Evolutionary conservation across 1,284 basidiomycete species (phyloP), one percentile per base, ranked within the genome.

Genomic region (Afroboletus lepidellus): DNA sequence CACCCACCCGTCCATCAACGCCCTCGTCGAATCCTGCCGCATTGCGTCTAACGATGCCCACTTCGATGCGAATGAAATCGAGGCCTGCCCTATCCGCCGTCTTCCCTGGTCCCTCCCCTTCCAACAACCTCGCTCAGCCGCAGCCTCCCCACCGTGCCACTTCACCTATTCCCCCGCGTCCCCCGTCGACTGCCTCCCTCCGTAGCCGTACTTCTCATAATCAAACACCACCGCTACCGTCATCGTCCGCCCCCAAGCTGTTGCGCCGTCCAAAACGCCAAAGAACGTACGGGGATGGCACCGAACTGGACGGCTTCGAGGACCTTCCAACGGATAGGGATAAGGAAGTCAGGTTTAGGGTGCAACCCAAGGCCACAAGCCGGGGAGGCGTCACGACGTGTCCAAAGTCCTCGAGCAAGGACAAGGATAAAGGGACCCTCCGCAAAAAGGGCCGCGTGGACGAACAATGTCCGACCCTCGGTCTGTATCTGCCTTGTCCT

Each of bases 271-370:
- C 92, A 3, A 90, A 88, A 65, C 81, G 85, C 45, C 74, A 75
- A 52, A 78, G 83, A 53, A 77, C 80, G 16, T 98, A 90, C 67
- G 94, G 94, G 3, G 93, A 97, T 67, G 95, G 95, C 7, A 93
- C 91, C 8, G 95, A 98, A 72, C 76, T 98, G 43, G 95, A 98
- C 63, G 85, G 71, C 1, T 84, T 98, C 57, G 94, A 96, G 33
- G 95, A 98, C 70, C 77, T 98, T 38, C 87, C 87, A 7, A 90
- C 90, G 16, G 88, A 95, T 65, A 78, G 87, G 50, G 90, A 93
- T 55, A 85, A 86, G 63, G 91, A 94, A 68, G 78, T 80, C 36
- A 78, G 74, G 49, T 91, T 77, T 65, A 79, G 82, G 53, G 81
- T 89, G 21, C 80, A 83, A 57, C 85, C 89, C 29, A 90, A 84